These are phyloP conservation scores for Chytridium lagenaria DNA, from an alignment of 371 early-diverging fungal species.

Conservation along the genomic window DNA sequence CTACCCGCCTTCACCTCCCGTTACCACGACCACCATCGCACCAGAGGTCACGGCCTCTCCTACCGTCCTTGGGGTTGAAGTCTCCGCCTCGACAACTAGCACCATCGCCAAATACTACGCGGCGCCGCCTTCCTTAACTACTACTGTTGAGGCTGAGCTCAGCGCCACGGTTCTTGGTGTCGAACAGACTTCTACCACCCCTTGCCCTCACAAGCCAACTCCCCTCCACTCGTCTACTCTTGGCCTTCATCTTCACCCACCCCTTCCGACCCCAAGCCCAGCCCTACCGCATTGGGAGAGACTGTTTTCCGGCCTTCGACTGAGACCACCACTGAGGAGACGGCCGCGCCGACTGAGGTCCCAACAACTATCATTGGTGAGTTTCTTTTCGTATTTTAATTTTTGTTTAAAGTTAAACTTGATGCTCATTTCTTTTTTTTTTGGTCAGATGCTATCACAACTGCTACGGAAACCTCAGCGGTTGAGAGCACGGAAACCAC, in stretches of 20 bases:
- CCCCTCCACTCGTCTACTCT: not conserved
- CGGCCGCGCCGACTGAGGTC: slow-evolving; percentile 10
- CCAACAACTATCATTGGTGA: not conserved
- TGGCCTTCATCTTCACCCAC: not conserved
- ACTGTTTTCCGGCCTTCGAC: not conserved
- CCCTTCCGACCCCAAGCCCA: not conserved
- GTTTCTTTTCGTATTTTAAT: no score
- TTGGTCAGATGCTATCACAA: no score
- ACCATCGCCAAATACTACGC: not conserved
- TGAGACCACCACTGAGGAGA: not conserved
- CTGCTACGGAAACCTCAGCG: not conserved
- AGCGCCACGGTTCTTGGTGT: not conserved
- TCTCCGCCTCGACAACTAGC: not conserved
- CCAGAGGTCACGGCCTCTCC: no score
- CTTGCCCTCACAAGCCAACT: not conserved
- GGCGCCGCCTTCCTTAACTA: not conserved
- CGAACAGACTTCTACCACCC: not conserved
- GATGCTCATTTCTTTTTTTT: no score
- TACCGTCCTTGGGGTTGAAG: slow-evolving; percentile 8
- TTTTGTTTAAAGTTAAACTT: no score
- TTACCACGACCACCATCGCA: slow-evolving; percentile 2
- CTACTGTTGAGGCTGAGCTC: not conserved
- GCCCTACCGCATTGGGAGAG: slow-evolving; percentile 14
- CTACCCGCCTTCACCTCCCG: not conserved
- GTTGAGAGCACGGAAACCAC: slow-evolving; percentile 12